phyloP scores from a whole-genome alignment of 1,139 yeast species.

The Zygoascus meyerae region DNA sequence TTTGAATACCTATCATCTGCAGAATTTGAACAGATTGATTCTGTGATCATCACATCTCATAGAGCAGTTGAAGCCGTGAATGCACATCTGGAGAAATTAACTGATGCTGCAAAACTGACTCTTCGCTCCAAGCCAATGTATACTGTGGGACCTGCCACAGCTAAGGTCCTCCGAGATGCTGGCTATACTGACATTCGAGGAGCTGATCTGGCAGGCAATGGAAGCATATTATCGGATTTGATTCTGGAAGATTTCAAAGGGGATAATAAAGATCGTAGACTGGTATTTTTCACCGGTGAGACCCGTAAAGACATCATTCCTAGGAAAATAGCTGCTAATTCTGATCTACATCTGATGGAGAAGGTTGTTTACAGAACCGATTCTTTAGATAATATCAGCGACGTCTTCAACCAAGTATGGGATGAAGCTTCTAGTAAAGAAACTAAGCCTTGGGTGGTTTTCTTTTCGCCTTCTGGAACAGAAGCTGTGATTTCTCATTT shows the following conservation, averaged over 20 bases:
- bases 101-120: slow-evolving; percentile 25
- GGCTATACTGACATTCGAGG: slow-evolving; percentile 73
- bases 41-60: slow-evolving; percentile 81
- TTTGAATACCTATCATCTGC: slow-evolving; percentile 39
- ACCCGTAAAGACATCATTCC: slow-evolving; percentile 81
- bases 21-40: slow-evolving; percentile 41
- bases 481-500: slow-evolving; percentile 45
- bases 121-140: slow-evolving; percentile 50
- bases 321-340: slow-evolving; percentile 41
- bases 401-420: slow-evolving; percentile 8
- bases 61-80: slow-evolving; percentile 78
- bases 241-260: slow-evolving; percentile 43
- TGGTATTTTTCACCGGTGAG: slow-evolving; percentile 84
- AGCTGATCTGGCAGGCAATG: slow-evolving; percentile 76
- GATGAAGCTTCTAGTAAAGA: slow-evolving; percentile 1
- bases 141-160: slow-evolving; percentile 93
- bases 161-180: slow-evolving; percentile 46
- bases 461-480: slow-evolving; percentile 91
- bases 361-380: slow-evolving; percentile 65
- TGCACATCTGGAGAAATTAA: slow-evolving; percentile 27
- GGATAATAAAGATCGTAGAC: slow-evolving; percentile 26
- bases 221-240: slow-evolving; percentile 58
- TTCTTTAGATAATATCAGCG: slow-evolving; percentile 41
- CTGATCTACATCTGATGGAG: slow-evolving; percentile 52
- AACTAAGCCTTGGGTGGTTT: slow-evolving; percentile 42